Conservation (phyloP, 2,329 filamentous ascomycete genomes). For the Microcyclosporella mali region DNA sequence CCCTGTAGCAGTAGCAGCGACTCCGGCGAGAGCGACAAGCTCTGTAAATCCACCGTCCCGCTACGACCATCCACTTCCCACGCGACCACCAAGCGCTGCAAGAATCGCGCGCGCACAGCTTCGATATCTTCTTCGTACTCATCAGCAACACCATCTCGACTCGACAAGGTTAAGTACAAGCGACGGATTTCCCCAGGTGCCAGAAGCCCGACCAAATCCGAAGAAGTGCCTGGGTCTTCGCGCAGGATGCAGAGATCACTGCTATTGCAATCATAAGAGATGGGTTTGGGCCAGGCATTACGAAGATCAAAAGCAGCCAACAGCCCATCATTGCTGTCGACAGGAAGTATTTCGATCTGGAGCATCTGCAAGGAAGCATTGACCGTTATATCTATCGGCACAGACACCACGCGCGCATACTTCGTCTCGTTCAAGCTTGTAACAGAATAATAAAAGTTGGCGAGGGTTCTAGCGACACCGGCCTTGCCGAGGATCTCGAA, state of each 20-base stretch:
- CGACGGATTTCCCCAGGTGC: slow-evolving; percentile 20
- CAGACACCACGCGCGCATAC: slow-evolving; percentile 45
- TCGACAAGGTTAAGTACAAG: slow-evolving; percentile 11
- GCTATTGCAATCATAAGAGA: slow-evolving; percentile 40
- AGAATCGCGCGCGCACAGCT: slow-evolving; percentile 10
- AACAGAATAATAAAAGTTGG: slow-evolving; percentile 70
- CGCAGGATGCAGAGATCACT: slow-evolving; percentile 6
- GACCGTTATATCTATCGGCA: slow-evolving; percentile 81
- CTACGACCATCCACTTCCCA: slow-evolving; percentile 20
- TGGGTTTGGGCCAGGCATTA: slow-evolving; percentile 81
- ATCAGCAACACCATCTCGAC: slow-evolving; percentile 1
- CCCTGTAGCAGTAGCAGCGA: slow-evolving; percentile 13
- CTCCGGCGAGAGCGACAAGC: slow-evolving; percentile 13
- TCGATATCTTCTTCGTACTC: slow-evolving; percentile 13
- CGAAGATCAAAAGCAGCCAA: slow-evolving; percentile 76
- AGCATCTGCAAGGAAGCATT: slow-evolving; percentile 83
- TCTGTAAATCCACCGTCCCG: slow-evolving; percentile 18
- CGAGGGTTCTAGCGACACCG: slow-evolving; percentile 68
- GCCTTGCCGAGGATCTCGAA: slow-evolving; percentile 83
- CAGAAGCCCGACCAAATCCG: slow-evolving; percentile 5
- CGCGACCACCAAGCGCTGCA: slow-evolving; percentile 15
- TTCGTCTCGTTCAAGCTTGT: slow-evolving; percentile 3
- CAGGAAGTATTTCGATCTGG: slow-evolving; percentile 69
- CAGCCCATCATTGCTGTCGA: slow-evolving; percentile 55
- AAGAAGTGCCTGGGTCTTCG: slow-evolving; percentile 8